Evolutionary conservation across 441 rosid species (phyloP), one percentile per base, ranked within the genome.

Genomic region (Mallotus japonicus): DNA sequence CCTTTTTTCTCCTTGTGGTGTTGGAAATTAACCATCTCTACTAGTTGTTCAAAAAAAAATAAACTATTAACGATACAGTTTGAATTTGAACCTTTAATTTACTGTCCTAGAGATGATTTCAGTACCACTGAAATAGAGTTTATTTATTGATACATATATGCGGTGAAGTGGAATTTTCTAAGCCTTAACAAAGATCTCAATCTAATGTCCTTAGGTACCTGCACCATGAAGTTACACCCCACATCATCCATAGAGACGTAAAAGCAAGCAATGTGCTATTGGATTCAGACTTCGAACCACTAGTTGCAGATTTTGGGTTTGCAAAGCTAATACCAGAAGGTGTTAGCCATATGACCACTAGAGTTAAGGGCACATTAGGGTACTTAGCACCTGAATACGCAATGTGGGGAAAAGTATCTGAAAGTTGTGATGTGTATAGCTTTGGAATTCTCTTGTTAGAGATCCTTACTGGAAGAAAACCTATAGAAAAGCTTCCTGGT

Each of bases 191-290:
- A 59, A 59, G 6, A 24, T 12, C 63, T 59, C 5, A 28, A 61
- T 61, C 37, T 12, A 61, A 22, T 58, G 19, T 77, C 61, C 46
- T 22, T 60, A 95, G 99, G 71, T 95, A 95, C 82, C 83, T 95
- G 79, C 99, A 95, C 87, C 95, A 90, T 70, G 91, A 89, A 49
- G 97, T 91, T 24, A 89, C 88, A 34, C 98, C 98, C 10, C 96
- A 89, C 77, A 87, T 89, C 65, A 89, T 90, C 70, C 96, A 89
- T 61, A 78, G 96, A 53, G 93, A 90, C 76, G 55, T 90, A 80
- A 90, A 90, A 72, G 93, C 92, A 28, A 90, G 96, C 85, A 90
- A 90, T 60, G 90, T 90, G 53, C 78, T 90, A 67, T 79, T 90
- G 16, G 90, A 87, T 69, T 85, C 90, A 46, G 83, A 90, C 65